A percentile compares a stretch with the other conserved stretches of the same genome.
These are phyloP conservation scores for Xylaria sp. DNA, from an alignment of 2,329 filamentous ascomycete genomes.

Conservation along the genomic window DNA sequence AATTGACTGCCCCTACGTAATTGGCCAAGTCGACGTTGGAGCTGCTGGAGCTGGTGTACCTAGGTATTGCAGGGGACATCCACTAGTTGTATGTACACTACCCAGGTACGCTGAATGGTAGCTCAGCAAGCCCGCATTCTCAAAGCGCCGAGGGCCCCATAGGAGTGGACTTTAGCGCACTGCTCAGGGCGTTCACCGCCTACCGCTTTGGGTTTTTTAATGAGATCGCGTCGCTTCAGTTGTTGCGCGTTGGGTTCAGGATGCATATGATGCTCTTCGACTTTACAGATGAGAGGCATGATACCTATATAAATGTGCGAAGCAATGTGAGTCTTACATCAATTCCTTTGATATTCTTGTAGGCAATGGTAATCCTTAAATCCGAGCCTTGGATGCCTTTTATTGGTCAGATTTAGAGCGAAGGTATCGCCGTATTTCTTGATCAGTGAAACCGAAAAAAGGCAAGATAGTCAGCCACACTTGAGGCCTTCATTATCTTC, in stretches of 20 bases:
- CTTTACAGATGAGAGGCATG: neutral
- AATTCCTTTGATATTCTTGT: neutral
- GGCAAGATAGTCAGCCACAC: too few species aligned
- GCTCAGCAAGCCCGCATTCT: too few species aligned
- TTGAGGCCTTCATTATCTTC: neutral
- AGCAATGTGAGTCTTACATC: neutral
- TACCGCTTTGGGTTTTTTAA: constrained; percentile 25
- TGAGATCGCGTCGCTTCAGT: constrained; percentile 30
- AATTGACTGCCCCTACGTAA: neutral
- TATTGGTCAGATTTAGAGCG: neutral
- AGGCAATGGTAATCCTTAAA: neutral
- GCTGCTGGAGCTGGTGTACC: neutral
- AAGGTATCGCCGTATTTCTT: neutral
- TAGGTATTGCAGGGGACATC: too few species aligned
- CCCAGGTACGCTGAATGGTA: too few species aligned
- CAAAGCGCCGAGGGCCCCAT: too few species aligned
- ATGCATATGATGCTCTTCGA: neutral
- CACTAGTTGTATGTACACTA: neutral
- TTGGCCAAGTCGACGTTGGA: neutral
- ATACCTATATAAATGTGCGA: neutral
- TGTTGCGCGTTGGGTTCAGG: constrained; percentile 21
- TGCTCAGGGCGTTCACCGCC: constrained; percentile 21
- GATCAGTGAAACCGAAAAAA: neutral
- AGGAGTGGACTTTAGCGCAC: too few species aligned
- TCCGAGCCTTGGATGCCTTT: neutral